phyloP scores from a whole-genome alignment of 768 basidiomycete species.

The Macrolepiota fuliginosa region DNA sequence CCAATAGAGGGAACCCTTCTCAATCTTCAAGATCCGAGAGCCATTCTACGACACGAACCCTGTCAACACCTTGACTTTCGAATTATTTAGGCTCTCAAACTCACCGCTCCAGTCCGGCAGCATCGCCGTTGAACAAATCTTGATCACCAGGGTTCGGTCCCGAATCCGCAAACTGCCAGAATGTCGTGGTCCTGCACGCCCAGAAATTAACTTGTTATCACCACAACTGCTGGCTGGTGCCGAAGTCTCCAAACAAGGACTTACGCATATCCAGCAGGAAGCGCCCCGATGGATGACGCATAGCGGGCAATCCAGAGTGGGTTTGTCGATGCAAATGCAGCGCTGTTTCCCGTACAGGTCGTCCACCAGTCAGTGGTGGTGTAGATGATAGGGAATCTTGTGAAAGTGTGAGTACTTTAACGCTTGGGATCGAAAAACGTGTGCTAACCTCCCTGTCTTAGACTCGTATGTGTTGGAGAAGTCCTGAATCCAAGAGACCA shows the following conservation, averaged over 20 bases:
- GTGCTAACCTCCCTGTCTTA: slow-evolving; percentile 39
- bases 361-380: slow-evolving; percentile 69
- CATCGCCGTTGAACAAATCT: slow-evolving; percentile 51
- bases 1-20: not conserved
- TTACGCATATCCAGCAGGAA: slow-evolving; percentile 59
- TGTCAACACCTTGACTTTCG: not conserved
- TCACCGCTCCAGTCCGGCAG: slow-evolving; percentile 11
- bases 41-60: not conserved
- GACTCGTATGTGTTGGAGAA: slow-evolving; percentile 61
- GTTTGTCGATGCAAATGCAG: slow-evolving; percentile 45
- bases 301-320: slow-evolving; percentile 64
- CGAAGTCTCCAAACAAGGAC: slow-evolving; percentile 11
- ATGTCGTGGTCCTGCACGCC: slow-evolving; percentile 39
- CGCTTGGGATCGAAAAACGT: not conserved
- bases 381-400: slow-evolving; percentile 28
- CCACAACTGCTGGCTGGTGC: not conserved
- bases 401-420: not conserved
- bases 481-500: slow-evolving; percentile 61
- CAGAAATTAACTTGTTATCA: not conserved
- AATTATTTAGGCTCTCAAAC: not conserved
- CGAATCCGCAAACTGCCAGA: slow-evolving; percentile 57
- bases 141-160: slow-evolving; percentile 58
- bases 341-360: slow-evolving; percentile 60
- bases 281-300: slow-evolving; percentile 44
- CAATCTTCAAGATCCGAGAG: not conserved